Evolutionary conservation across 2,329 filamentous ascomycete genomes (phyloP).

Genomic region (Fusarium penzigii): DNA sequence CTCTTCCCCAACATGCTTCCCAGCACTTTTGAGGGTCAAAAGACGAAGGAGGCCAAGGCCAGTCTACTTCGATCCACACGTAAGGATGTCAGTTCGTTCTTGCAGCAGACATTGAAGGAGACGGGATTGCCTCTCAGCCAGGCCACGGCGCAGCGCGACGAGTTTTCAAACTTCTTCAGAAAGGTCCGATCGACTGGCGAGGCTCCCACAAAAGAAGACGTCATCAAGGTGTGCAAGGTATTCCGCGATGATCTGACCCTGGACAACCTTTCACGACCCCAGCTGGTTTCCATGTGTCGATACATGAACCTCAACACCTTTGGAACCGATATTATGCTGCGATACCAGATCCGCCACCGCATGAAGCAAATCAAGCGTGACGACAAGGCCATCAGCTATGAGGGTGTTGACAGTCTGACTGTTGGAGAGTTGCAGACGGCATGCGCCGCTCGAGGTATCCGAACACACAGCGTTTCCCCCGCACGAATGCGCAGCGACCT

Average conservation of each 20-base stretch:
- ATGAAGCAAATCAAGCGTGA: conserved; percentile 99
- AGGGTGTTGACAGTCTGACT: conserved; percentile 91
- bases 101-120: conserved; percentile 86
- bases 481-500: conserved; percentile 86
- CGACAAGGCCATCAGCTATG: conserved; percentile 89
- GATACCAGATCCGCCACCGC: conserved; percentile 93
- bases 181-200: conserved; percentile 93
- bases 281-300: conserved; percentile 95
- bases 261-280: conserved; percentile 93
- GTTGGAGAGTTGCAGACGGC: conserved; percentile 91
- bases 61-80: conserved; percentile 78
- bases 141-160: conserved; percentile 84
- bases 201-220: conserved; percentile 81
- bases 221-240: conserved; percentile 98
- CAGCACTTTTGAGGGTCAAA: conserved; percentile 93
- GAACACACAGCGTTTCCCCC: conserved; percentile 89
- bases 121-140: conserved; percentile 87
- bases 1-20: conserved; percentile 97
- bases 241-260: conserved; percentile 98
- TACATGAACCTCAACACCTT: conserved; percentile 99
- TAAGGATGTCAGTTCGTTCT: conserved; percentile 90
- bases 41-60: conserved; percentile 87
- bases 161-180: conserved; percentile 96
- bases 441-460: conserved; percentile 86
- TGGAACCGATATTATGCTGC: conserved; percentile 95